phyloP scores from a whole-genome alignment of 2,329 filamentous ascomycete genomes.

The Alternaria ventricosa region DNA sequence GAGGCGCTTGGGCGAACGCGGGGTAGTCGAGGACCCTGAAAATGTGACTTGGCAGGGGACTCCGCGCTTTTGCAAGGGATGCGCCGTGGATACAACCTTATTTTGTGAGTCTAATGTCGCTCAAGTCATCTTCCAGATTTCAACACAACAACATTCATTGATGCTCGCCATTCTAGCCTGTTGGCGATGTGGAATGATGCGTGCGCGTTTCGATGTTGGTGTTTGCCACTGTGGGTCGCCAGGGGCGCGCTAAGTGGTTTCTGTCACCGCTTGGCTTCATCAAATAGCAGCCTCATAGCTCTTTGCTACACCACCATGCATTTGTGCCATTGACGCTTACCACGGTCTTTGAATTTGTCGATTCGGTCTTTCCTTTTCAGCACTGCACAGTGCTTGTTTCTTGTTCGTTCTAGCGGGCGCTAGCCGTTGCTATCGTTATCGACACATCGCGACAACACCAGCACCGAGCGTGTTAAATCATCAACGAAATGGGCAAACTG shows the following conservation, averaged over 20 bases:
- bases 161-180: background rate
- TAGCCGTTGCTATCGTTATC: background rate
- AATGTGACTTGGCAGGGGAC: background rate
- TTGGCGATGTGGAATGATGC: background rate
- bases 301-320: background rate
- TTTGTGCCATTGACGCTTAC: background rate
- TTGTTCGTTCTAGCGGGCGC: background rate
- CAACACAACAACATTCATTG: background rate
- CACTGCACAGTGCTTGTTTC: background rate
- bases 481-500: conserved; percentile 35
- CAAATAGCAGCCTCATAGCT: background rate
- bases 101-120: background rate
- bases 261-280: conserved; percentile 12
- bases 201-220: conserved; percentile 17
- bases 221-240: conserved; percentile 11
- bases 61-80: background rate
- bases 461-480: conserved; percentile 3
- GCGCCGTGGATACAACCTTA: background rate
- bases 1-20: background rate
- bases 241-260: conserved; percentile 13
- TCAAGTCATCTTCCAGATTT: background rate
- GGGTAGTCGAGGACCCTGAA: background rate
- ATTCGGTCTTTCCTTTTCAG: background rate
- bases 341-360: background rate
- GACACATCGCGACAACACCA: background rate